phyloP scores from a whole-genome alignment of 1,139 yeast species.

The Hansenula lynferdii region DNA sequence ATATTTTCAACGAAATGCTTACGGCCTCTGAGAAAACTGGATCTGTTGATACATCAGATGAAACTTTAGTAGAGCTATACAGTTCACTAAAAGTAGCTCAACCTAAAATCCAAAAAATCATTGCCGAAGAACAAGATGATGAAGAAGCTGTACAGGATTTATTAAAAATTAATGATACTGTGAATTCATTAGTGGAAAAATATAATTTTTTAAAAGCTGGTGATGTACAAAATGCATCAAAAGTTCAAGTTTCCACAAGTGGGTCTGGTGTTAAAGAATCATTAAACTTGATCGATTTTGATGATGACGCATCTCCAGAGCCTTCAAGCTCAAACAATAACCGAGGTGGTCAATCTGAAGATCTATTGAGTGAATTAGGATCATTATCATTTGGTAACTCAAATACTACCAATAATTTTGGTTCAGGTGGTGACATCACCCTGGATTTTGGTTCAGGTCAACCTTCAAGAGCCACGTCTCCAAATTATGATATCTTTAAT shows the following conservation, averaged over 20 bases:
- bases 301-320: slow-evolving; percentile 49
- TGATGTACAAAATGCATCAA: slow-evolving; percentile 53
- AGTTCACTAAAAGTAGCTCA: slow-evolving; percentile 77
- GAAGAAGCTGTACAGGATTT: slow-evolving; percentile 64
- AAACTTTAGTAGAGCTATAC: slow-evolving; percentile 75
- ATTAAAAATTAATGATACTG: slow-evolving; percentile 68
- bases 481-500: slow-evolving; percentile 28
- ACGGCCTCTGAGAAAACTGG: slow-evolving; percentile 50
- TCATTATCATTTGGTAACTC: slow-evolving; percentile 44
- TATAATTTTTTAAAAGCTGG: slow-evolving; percentile 65
- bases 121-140: slow-evolving; percentile 69
- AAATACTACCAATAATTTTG: slow-evolving; percentile 27
- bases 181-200: slow-evolving; percentile 65
- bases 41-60: slow-evolving; percentile 53
- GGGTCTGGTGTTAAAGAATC: slow-evolving; percentile 35
- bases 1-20: slow-evolving; percentile 86
- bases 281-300: slow-evolving; percentile 77
- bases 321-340: too few species aligned
- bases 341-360: slow-evolving; percentile 62
- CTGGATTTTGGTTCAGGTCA: slow-evolving; percentile 29
- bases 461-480: slow-evolving; percentile 12
- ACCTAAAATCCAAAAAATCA: slow-evolving; percentile 82
- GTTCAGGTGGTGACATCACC: slow-evolving; percentile 37
- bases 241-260: slow-evolving; percentile 41
- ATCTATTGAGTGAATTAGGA: slow-evolving; percentile 67